Base-by-base conservation (phyloP, 2,329 filamentous ascomycete genomes). In the Didymella keratinophila region DNA sequence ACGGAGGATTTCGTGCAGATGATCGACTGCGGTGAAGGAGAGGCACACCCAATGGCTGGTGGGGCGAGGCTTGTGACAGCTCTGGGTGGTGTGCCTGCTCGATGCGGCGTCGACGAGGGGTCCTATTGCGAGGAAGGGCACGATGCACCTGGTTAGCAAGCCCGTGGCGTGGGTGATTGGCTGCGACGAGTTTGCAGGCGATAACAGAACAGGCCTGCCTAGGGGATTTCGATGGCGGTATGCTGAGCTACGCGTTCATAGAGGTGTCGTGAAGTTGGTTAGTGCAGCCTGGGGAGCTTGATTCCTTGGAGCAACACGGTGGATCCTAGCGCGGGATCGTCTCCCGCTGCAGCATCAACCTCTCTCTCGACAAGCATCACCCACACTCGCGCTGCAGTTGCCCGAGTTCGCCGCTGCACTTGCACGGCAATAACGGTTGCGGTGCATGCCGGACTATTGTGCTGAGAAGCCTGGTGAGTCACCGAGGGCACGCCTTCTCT, bases 1-100 rank as follows among this genome's bases (percentile, higher is more conserved):
- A 66, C 73, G 80, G 79, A 80, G 76, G 78, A 80, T 81, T 78
- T 75, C 77, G 78, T 82, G 80, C 81, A 83, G 80, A 82, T 83
- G 81, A 83, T 82, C 78, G 79, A 73, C 65, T 66, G 65, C 56
- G 60, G 64, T 58, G 63, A 48, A 55, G 56, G 60, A 45, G 61
- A 52, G 63, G 55, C 60, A 55, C 64, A 59, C 53, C 75, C 72
- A 77, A 75, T 77, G 73, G 64, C 69, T 67, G 66, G 65, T 68
- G 56, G 69, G 68, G 52, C 71, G 73, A 74, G 72, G 58, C 60
- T 75, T 77, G 75, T 78, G 76, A 78, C 70, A 59, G 54, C 51
- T 27, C 56, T 42, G 49, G 52, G 42, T 48, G 50, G 46, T 53
- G 59, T 60, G 57, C 53, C 49, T 61, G 58, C 58, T 47, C 27